A percentile compares a stretch with the other conserved stretches of the same genome.
Conservation (phyloP, 1,284 basidiomycete species). For the Meira miltonrushii region DNA sequence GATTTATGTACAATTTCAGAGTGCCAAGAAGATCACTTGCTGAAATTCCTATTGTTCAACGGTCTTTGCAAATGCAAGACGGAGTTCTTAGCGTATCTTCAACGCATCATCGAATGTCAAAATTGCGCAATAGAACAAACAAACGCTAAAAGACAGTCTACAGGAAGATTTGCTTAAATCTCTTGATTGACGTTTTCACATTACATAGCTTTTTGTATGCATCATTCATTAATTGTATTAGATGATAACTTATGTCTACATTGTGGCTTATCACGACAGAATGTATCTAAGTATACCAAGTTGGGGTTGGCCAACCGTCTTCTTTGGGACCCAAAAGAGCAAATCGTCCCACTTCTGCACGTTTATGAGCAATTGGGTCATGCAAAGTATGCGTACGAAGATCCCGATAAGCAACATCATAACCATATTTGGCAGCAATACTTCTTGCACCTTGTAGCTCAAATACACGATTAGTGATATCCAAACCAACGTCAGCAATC, state of each 20-base stretch:
- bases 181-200: neutral
- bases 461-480: conserved; percentile 47
- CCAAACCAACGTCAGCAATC: conserved; percentile 45
- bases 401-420: conserved; percentile 42
- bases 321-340: conserved; percentile 38
- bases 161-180: no score
- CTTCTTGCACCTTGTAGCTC: conserved; percentile 49
- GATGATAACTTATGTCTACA: no score
- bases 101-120: no score
- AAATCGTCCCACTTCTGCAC: conserved; percentile 44
- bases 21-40: no score
- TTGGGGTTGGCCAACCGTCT: conserved; percentile 43
- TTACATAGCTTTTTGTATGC: neutral
- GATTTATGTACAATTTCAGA: no score
- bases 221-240: no score
- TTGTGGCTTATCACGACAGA: no score
- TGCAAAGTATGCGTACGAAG: conserved; percentile 48
- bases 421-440: conserved; percentile 46
- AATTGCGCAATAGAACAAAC: no score
- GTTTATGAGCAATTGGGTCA: conserved; percentile 51
- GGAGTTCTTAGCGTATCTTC: no score
- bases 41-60: no score
- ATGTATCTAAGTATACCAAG: conserved; percentile 33
- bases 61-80: no score
- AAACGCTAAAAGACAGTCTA: no score